Conservation (phyloP, 371 early-diverging fungal species). For the Circinella minor region DNA sequence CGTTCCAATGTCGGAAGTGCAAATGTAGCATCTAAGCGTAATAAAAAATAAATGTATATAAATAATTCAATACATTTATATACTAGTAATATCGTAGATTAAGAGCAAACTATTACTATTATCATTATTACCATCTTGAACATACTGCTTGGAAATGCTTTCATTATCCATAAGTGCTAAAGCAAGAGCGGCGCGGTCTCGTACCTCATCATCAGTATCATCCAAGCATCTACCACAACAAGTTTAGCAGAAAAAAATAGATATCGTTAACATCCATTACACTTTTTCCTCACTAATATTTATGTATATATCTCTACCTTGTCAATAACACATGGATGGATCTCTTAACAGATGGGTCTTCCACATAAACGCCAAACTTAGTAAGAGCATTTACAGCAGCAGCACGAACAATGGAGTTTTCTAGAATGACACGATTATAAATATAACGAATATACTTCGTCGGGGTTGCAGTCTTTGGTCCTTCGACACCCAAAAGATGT, state of each 20-base stretch:
- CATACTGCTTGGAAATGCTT: constrained; percentile 58
- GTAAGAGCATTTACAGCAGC: constrained; percentile 96
- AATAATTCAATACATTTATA: no score
- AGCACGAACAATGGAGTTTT: constrained; percentile 96
- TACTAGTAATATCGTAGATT: no score
- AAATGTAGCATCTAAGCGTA: constrained; percentile 74
- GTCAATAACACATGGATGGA: constrained; percentile 86
- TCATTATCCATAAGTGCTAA: constrained; percentile 79
- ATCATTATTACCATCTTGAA: constrained; percentile 60
- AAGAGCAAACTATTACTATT: not conserved
- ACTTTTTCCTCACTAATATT: no score
- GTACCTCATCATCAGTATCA: constrained; percentile 97
- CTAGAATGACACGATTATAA: constrained; percentile 97
- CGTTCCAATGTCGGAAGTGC: constrained; percentile 87
- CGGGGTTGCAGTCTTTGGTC: constrained; percentile 90
- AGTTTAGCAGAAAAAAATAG: not conserved
- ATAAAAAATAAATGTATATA: not conserved
- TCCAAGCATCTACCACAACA: constrained; percentile 82
- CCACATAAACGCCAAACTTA: constrained; percentile 88
- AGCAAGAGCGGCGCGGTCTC: constrained; percentile 94
- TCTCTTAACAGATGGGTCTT: constrained; percentile 76
- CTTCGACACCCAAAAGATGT: constrained; percentile 93
- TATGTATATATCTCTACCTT: constrained; percentile 33
- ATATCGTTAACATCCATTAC: no score
- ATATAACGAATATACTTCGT: constrained; percentile 97